These are phyloP conservation scores for Cyberlindnera subsufficiens DNA, from an alignment of 805 yeast genomes.

Conservation along the genomic window DNA sequence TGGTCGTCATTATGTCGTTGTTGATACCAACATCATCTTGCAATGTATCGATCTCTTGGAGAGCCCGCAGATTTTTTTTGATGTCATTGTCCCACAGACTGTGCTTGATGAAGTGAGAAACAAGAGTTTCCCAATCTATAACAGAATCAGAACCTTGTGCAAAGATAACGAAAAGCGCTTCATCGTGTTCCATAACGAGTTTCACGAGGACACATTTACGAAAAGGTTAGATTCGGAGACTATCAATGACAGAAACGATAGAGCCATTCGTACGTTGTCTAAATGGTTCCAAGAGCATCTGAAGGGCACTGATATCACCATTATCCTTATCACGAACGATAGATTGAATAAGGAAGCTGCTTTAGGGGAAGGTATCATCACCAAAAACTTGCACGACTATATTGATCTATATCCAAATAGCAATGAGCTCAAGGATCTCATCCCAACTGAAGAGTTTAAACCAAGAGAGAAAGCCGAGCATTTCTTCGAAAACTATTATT, in stretches of 20 bases:
- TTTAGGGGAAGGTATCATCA: conserved; percentile 40
- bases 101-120: conserved; percentile 91
- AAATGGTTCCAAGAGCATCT: conserved; percentile 72
- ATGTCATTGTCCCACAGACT: conserved; percentile 92
- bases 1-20: conserved; percentile 73
- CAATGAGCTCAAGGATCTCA: conserved; percentile 68
- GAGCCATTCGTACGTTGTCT: conserved; percentile 76
- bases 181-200: conserved; percentile 91
- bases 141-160: conserved; percentile 71
- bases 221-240: conserved; percentile 57
- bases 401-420: conserved; percentile 64
- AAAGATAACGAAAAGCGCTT: conserved; percentile 76
- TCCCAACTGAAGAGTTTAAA: conserved; percentile 48
- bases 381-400: conserved; percentile 62
- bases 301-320: conserved; percentile 31
- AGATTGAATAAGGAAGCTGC: conserved; percentile 58
- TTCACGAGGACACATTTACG: conserved; percentile 63
- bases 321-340: conserved; percentile 74
- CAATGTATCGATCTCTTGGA: conserved; percentile 90
- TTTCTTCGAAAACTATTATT: conserved; percentile 69
- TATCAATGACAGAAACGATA: conserved; percentile 85
- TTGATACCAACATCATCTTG: conserved; percentile 85
- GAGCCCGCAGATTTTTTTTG: conserved; percentile 67
- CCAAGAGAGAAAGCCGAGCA: conserved; percentile 17
- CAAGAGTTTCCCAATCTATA: conserved; percentile 80